A percentile compares a stretch with the other conserved stretches of the same genome.
Conservation (phyloP, 495 filamentous ascomycete species). For the Letharia columbiana region DNA sequence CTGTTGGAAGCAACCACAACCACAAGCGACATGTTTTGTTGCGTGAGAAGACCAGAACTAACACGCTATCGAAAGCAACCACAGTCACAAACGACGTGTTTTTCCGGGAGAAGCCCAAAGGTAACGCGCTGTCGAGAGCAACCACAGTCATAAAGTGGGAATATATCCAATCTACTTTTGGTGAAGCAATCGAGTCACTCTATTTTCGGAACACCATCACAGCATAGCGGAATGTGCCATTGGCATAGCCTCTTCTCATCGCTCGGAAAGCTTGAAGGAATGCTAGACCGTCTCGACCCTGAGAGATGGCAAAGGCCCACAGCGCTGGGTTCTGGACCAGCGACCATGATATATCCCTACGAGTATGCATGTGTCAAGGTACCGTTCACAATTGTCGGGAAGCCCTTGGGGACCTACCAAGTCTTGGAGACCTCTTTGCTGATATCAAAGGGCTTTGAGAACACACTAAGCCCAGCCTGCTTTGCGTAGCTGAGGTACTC, state of each 20-base stretch:
- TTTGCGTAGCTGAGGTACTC: conserved; percentile 43
- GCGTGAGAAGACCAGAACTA: no score
- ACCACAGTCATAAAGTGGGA: background rate
- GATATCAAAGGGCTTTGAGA: conserved; percentile 44
- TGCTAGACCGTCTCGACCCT: conserved; percentile 48
- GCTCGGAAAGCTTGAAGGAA: conserved; percentile 52
- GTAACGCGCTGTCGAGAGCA: no score
- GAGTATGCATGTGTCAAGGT: background rate
- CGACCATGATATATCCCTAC: conserved; percentile 53
- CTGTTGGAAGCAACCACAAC: no score
- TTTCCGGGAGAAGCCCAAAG: no score
- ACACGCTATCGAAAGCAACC: no score
- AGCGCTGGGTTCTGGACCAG: conserved; percentile 47
- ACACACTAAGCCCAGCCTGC: conserved; percentile 36
- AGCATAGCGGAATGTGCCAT: conserved; percentile 48
- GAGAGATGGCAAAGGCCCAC: conserved; percentile 49
- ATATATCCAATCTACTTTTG: background rate
- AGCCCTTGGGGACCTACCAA: conserved; percentile 12
- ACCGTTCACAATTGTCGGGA: background rate
- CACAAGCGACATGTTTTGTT: no score
- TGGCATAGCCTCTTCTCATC: conserved; percentile 50
- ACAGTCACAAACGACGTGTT: no score
- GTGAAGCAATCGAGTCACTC: background rate
- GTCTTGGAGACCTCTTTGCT: conserved; percentile 45
- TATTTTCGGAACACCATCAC: conserved; percentile 47